Conservation (phyloP, 768 basidiomycete species). For the Crucibulum laeve region DNA sequence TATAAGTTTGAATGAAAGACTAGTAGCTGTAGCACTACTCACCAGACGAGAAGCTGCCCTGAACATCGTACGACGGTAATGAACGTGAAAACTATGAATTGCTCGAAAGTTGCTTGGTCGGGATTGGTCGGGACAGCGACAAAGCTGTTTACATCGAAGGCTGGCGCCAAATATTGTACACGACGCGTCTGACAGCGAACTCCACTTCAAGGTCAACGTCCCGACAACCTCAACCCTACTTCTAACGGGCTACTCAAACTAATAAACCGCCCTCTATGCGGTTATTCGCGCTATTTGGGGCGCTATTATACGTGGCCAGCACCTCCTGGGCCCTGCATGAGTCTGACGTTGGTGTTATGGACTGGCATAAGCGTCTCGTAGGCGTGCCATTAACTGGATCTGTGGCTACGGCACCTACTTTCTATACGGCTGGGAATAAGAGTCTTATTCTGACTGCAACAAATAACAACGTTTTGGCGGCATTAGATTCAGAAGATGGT, state of each 20-base stretch:
- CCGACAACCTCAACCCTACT: too few species aligned
- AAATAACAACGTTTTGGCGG: constrained; percentile 73
- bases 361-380: constrained; percentile 81
- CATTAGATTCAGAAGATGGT: constrained; percentile 63
- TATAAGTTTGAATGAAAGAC: background rate
- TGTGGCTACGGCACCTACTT: constrained; percentile 50
- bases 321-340: constrained; percentile 61
- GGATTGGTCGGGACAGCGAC: constrained; percentile 15
- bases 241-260: too few species aligned
- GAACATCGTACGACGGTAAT: constrained; percentile 20
- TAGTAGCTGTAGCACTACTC: constrained; percentile 5
- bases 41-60: constrained; percentile 28
- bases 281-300: too few species aligned
- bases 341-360: constrained; percentile 75
- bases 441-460: constrained; percentile 66
- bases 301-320: too few species aligned
- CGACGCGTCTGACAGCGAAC: too few species aligned
- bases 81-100: constrained; percentile 1
- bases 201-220: too few species aligned
- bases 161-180: constrained; percentile 9
- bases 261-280: too few species aligned
- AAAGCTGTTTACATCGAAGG: constrained; percentile 16
- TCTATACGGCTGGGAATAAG: constrained; percentile 38
- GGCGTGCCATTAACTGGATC: constrained; percentile 65
- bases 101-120: constrained; percentile 11